These are phyloP conservation scores for Trypanosoma lewisi DNA, from an alignment of 208 protist genomes.

Conservation along the genomic window DNA sequence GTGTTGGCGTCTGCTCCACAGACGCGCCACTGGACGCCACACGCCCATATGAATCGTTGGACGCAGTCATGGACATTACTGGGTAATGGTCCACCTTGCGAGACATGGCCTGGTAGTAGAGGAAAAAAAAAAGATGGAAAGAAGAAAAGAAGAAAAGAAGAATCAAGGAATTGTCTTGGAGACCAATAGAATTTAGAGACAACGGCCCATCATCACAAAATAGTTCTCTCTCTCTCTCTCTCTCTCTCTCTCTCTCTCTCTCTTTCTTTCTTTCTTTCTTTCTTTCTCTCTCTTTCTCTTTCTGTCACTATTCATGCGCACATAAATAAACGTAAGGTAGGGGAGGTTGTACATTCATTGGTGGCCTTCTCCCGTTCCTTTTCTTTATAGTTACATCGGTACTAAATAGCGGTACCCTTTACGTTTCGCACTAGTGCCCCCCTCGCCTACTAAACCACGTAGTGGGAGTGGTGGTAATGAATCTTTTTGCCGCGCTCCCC, in stretches of 20 bases:
- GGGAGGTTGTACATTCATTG: background rate
- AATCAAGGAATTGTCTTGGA: conserved; percentile 3
- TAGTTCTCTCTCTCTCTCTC: no score
- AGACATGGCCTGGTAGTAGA: background rate
- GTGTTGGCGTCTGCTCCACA: background rate
- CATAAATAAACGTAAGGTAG: conserved; percentile 2
- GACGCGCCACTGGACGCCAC: conserved; percentile 7
- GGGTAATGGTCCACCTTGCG: conserved; percentile 40
- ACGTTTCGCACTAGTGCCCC: background rate
- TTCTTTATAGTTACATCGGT: background rate
- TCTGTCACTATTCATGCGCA: background rate
- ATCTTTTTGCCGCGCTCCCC: background rate
- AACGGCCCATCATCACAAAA: no score
- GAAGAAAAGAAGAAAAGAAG: conserved; percentile 11
- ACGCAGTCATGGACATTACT: conserved; percentile 50
- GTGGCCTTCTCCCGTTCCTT: background rate
- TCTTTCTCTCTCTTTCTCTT: no score
- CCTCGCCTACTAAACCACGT: background rate
- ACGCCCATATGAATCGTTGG: conserved; percentile 28
- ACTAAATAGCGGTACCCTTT: conserved; percentile 13
- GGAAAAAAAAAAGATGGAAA: conserved; percentile 15
- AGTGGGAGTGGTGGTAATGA: background rate
- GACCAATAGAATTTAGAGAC: no score
- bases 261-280: background rate
- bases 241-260: background rate